Conservation (phyloP, 139 green algal genomes). For the Coelastrella sp. region DNA sequence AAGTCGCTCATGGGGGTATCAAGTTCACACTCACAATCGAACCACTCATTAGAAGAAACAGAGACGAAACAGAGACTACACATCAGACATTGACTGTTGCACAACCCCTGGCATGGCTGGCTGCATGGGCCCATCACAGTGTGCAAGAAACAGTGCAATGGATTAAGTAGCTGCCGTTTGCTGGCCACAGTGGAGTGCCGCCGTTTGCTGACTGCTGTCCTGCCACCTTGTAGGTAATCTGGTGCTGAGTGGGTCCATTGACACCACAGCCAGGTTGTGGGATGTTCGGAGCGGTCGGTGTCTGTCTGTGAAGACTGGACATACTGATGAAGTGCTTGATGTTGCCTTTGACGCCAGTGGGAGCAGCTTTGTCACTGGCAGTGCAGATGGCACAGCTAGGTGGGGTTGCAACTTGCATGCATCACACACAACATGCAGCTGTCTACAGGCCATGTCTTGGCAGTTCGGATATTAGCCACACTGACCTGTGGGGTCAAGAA, state of each 20-base stretch:
- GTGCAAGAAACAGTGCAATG: no score
- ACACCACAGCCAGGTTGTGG: constrained; percentile 72
- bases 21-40: no score
- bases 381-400: constrained; percentile 76
- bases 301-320: constrained; percentile 71
- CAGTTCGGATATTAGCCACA: not conserved
- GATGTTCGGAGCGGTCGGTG: constrained; percentile 74
- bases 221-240: constrained; percentile 54
- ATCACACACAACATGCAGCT: not conserved
- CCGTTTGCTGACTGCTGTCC: not conserved
- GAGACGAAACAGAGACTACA: no score
- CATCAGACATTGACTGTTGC: no score
- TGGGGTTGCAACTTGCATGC: no score
- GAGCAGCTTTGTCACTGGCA: constrained; percentile 69
- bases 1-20: no score
- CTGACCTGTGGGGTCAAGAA: not conserved
- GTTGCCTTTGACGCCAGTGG: constrained; percentile 75
- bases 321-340: constrained; percentile 86
- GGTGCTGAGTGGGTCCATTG: constrained; percentile 73
- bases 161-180: no score
- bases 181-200: no score
- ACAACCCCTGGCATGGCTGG: no score
- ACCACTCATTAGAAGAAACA: no score
- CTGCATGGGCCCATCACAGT: no score
- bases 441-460: not conserved